Evolutionary conservation across 2,329 filamentous ascomycete genomes (phyloP).

Genomic region (Pyricularia grisea): DNA sequence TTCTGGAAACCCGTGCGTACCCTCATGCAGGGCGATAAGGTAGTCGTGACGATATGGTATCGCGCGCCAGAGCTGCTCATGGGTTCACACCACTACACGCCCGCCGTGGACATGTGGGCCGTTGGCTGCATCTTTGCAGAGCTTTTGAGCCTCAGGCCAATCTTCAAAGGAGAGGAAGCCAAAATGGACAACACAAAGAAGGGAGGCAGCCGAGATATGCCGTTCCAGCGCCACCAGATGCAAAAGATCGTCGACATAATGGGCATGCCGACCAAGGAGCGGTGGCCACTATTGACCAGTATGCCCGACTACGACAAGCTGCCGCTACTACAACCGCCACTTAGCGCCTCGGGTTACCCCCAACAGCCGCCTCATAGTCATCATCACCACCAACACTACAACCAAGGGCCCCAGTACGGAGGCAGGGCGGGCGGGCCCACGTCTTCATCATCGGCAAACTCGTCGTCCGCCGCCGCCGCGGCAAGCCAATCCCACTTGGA

Average conservation of each 20-base stretch:
- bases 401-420: slow-evolving; percentile 30
- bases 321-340: slow-evolving; percentile 40
- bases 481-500: slow-evolving; percentile 44
- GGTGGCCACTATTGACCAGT: slow-evolving; percentile 73
- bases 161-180: slow-evolving; percentile 97
- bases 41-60: slow-evolving; percentile 99
- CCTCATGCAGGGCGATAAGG: slow-evolving; percentile 89
- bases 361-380: slow-evolving; percentile 29
- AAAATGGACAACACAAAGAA: slow-evolving; percentile 95
- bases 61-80: slow-evolving; percentile 89
- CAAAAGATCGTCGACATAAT: slow-evolving; percentile 97
- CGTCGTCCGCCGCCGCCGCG: slow-evolving; percentile 18
- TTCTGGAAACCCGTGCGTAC: slow-evolving; percentile 92
- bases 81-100: slow-evolving; percentile 91
- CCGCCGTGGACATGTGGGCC: slow-evolving; percentile 95
- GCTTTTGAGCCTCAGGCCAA: slow-evolving; percentile 77
- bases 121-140: slow-evolving; percentile 98
- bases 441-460: background rate
- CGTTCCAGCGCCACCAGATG: slow-evolving; percentile 98
- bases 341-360: slow-evolving; percentile 28
- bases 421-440: slow-evolving; percentile 18
- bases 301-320: slow-evolving; percentile 85
- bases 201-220: slow-evolving; percentile 50
- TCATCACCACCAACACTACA: slow-evolving; percentile 28
- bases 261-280: slow-evolving; percentile 78